Evolutionary conservation across 352 stramenopile species (phyloP).

Genomic region (Pythium plurisporium): DNA sequence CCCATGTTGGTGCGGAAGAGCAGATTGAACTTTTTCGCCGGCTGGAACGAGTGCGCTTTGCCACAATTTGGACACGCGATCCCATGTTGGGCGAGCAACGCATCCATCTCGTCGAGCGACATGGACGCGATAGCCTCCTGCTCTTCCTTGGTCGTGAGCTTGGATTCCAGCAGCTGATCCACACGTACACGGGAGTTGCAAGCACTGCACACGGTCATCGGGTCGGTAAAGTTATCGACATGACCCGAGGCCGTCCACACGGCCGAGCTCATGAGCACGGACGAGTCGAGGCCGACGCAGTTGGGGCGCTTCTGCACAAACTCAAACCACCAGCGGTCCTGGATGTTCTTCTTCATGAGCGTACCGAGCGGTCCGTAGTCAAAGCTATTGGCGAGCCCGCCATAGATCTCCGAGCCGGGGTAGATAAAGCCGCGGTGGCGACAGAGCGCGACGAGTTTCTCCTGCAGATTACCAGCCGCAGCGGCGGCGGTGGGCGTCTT

Average conservation of each 20-base stretch:
- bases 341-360: constrained; percentile 98
- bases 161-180: constrained; percentile 64
- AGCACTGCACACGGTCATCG: constrained; percentile 95
- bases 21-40: constrained; percentile 95
- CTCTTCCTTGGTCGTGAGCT: constrained; percentile 39
- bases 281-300: constrained; percentile 94
- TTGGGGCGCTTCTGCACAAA: constrained; percentile 95
- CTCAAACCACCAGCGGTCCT: constrained; percentile 95
- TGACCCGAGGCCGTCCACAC: constrained; percentile 96
- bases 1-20: constrained; percentile 97
- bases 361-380: constrained; percentile 94
- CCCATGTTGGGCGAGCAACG: constrained; percentile 36
- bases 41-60: constrained; percentile 47
- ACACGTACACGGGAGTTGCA: constrained; percentile 88
- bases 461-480: constrained; percentile 37
- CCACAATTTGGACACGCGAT: constrained; percentile 59
- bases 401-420: constrained; percentile 96
- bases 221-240: constrained; percentile 96
- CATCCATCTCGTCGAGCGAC: constrained; percentile 57
- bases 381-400: constrained; percentile 96
- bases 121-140: constrained; percentile 45
- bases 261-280: constrained; percentile 93
- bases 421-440: constrained; percentile 93
- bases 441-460: constrained; percentile 79
- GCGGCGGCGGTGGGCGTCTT: not conserved